Conservation (phyloP, 2,329 filamentous ascomycete genomes). For the Leptographium wingfieldii region DNA sequence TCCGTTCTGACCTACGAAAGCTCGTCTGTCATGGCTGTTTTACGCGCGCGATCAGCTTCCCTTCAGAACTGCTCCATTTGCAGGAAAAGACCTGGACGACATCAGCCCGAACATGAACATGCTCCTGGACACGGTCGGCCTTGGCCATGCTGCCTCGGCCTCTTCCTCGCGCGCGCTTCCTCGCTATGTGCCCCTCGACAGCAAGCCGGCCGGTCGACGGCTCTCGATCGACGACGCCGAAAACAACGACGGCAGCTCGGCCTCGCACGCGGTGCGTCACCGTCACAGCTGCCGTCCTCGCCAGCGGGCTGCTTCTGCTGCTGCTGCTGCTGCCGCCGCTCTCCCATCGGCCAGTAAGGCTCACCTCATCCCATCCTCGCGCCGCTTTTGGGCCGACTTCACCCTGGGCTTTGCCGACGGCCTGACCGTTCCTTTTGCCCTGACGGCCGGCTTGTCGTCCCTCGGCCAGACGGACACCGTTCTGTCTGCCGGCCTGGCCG, state of each 20-base stretch:
- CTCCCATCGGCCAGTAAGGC: background rate
- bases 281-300: background rate
- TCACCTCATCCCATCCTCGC: constrained; percentile 14
- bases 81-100: too few species aligned
- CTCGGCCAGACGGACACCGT: constrained; percentile 48
- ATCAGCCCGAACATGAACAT: background rate
- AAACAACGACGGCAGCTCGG: constrained; percentile 4
- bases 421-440: constrained; percentile 61
- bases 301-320: background rate
- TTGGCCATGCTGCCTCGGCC: background rate
- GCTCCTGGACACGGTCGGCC: background rate
- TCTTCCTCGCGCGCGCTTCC: background rate
- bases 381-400: constrained; percentile 45
- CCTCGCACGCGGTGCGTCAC: too few species aligned
- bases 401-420: constrained; percentile 65
- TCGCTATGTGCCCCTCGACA: background rate
- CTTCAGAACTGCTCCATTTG: too few species aligned
- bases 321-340: background rate
- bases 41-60: too few species aligned
- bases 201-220: background rate
- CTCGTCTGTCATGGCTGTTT: background rate
- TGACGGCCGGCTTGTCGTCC: constrained; percentile 55
- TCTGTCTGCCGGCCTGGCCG: constrained; percentile 56
- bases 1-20: background rate
- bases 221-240: constrained; percentile 2